Conservation (phyloP, 2,329 filamentous ascomycete genomes). For the Nakataea oryzae region DNA sequence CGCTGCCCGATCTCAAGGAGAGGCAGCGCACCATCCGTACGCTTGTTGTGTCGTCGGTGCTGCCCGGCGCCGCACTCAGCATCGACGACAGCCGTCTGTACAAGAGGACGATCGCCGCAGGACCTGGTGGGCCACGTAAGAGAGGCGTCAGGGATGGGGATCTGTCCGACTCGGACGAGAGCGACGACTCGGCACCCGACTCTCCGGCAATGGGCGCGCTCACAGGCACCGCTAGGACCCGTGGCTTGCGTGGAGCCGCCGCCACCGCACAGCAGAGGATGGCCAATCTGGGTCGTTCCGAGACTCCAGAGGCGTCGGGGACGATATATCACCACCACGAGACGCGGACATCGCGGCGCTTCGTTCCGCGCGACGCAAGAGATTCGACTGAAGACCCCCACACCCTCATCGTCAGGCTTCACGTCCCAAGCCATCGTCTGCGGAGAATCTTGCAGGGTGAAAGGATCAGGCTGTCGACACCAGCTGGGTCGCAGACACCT, state of each 20-base stretch:
- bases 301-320: constrained; percentile 68
- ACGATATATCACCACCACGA: constrained; percentile 56
- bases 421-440: constrained; percentile 61
- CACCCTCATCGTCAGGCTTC: constrained; percentile 65
- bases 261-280: constrained; percentile 80
- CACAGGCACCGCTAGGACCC: constrained; percentile 70
- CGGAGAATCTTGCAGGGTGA: constrained; percentile 46
- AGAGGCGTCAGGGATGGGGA: constrained; percentile 52
- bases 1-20: constrained; percentile 92
- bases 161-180: constrained; percentile 79
- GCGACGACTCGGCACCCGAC: constrained; percentile 76
- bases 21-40: constrained; percentile 88
- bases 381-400: constrained; percentile 68
- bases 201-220: constrained; percentile 72
- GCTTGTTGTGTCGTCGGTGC: constrained; percentile 80
- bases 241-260: constrained; percentile 82
- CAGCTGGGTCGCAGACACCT: constrained; percentile 31
- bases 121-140: constrained; percentile 7
- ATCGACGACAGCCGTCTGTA: constrained; percentile 81
- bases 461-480: constrained; percentile 26
- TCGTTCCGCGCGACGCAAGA: constrained; percentile 49
- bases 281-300: constrained; percentile 70
- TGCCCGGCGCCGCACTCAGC: constrained; percentile 72
- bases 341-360: constrained; percentile 54
- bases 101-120: constrained; percentile 43